phyloP scores from a whole-genome alignment of 1,284 basidiomycete species.

The Ustilago shanxiensis region DNA sequence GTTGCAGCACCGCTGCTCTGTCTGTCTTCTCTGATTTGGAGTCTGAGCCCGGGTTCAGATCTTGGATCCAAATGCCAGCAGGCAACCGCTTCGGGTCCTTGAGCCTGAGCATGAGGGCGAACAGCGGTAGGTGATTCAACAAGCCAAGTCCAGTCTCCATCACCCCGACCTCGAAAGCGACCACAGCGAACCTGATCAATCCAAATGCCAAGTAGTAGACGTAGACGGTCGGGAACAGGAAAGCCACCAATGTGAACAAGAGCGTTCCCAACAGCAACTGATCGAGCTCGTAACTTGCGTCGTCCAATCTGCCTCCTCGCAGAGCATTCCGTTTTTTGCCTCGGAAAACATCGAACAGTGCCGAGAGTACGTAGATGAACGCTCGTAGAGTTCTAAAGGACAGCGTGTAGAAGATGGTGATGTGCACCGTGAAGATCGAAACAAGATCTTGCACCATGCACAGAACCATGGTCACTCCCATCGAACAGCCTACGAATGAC shows the following conservation, averaged over 20 bases:
- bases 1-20: not conserved
- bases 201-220: constrained; percentile 88
- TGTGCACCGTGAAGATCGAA: constrained; percentile 79
- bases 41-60: not conserved
- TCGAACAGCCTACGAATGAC: constrained; percentile 74
- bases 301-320: constrained; percentile 84
- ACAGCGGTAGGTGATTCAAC: constrained; percentile 91
- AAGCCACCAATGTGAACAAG: constrained; percentile 89
- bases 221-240: constrained; percentile 89
- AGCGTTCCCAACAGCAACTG: constrained; percentile 94
- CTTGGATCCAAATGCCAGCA: constrained; percentile 34
- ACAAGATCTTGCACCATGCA: constrained; percentile 79
- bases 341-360: constrained; percentile 93
- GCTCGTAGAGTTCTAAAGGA: constrained; percentile 78
- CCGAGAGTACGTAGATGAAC: constrained; percentile 77
- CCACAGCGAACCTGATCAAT: constrained; percentile 73
- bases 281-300: constrained; percentile 91
- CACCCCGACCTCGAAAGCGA: constrained; percentile 31
- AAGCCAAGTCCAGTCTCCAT: constrained; percentile 71
- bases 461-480: constrained; percentile 80
- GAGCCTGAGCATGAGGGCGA: constrained; percentile 84
- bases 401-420: constrained; percentile 80
- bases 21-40: not conserved
- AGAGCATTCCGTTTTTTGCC: constrained; percentile 75
- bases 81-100: constrained; percentile 88